Conservation (phyloP, 371 early-diverging fungal genomes). For the Mucor circinelloides region DNA sequence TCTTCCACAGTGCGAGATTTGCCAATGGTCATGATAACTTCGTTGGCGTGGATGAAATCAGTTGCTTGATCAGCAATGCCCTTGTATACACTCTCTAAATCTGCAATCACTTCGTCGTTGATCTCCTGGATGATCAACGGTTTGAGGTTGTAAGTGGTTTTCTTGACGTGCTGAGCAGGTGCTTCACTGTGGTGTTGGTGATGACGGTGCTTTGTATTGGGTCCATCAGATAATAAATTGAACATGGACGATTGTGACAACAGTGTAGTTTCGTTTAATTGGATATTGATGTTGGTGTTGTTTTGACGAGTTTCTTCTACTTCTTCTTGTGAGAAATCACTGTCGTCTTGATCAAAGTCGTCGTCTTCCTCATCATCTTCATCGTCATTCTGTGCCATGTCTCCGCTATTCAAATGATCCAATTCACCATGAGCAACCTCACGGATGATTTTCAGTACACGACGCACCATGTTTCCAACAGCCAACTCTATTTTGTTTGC, state of each 20-base stretch:
- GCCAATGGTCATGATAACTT: slow-evolving; percentile 94
- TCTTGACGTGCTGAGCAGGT: background rate
- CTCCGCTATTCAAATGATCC: slow-evolving; percentile 4
- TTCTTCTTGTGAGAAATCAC: background rate
- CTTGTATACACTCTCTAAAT: slow-evolving; percentile 70
- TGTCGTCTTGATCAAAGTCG: background rate
- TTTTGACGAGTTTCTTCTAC: background rate
- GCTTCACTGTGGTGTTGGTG: slow-evolving; percentile 1
- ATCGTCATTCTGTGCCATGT: background rate
- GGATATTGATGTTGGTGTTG: background rate
- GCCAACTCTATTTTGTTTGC: slow-evolving; percentile 70
- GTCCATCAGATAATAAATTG: slow-evolving; percentile 57
- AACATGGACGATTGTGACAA: slow-evolving; percentile 65
- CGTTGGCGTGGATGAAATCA: slow-evolving; percentile 91
- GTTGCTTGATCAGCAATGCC: slow-evolving; percentile 80
- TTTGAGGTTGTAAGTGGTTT: slow-evolving; percentile 56
- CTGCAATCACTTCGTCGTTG: slow-evolving; percentile 81
- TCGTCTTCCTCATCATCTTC: slow-evolving; percentile 15
- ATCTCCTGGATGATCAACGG: slow-evolving; percentile 81
- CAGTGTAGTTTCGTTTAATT: slow-evolving; percentile 14
- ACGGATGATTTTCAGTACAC: slow-evolving; percentile 83
- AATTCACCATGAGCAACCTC: slow-evolving; percentile 65
- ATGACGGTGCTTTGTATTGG: slow-evolving; percentile 30
- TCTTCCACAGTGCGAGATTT: slow-evolving; percentile 83
- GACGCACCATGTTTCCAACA: slow-evolving; percentile 85